phyloP scores from a whole-genome alignment of 1,284 basidiomycete genomes.

The Pseudozyma hubeiensis region DNA sequence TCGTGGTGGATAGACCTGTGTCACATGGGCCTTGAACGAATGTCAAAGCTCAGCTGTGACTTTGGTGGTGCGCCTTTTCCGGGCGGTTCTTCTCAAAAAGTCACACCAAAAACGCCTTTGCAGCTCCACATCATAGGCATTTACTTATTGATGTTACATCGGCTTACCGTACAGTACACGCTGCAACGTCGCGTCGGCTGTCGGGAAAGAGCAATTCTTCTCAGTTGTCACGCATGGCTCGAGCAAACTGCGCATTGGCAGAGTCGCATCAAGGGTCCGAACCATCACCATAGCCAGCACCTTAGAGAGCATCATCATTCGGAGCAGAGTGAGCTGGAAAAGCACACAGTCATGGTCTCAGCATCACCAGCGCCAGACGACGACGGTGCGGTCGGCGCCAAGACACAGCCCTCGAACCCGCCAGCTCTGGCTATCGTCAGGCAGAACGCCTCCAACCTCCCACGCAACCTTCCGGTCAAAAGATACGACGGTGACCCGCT shows the following conservation, averaged over 20 bases:
- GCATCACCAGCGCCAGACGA: constrained; percentile 21
- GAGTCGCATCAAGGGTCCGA: constrained; percentile 11
- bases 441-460: constrained; percentile 41
- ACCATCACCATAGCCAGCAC: background rate
- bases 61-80: background rate
- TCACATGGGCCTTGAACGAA: background rate
- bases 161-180: background rate
- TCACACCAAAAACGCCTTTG: constrained; percentile 11
- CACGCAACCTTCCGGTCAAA: constrained; percentile 66
- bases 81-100: constrained; percentile 22
- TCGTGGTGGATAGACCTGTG: background rate
- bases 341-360: constrained; percentile 9
- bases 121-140: constrained; percentile 28
- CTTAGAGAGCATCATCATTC: too few relatives aligned
- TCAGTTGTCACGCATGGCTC: constrained; percentile 17
- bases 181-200: constrained; percentile 1
- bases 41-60: constrained; percentile 11
- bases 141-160: constrained; percentile 16
- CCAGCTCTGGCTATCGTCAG: constrained; percentile 31
- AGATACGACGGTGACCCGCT: constrained; percentile 66
- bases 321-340: background rate
- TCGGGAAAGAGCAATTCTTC: constrained; percentile 13
- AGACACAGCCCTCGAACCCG: constrained; percentile 14
- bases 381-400: constrained; percentile 11
- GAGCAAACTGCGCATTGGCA: constrained; percentile 17